Base-by-base conservation (phyloP, 2,329 filamentous ascomycete species). In the Pseudogymnoascus sp. region DNA sequence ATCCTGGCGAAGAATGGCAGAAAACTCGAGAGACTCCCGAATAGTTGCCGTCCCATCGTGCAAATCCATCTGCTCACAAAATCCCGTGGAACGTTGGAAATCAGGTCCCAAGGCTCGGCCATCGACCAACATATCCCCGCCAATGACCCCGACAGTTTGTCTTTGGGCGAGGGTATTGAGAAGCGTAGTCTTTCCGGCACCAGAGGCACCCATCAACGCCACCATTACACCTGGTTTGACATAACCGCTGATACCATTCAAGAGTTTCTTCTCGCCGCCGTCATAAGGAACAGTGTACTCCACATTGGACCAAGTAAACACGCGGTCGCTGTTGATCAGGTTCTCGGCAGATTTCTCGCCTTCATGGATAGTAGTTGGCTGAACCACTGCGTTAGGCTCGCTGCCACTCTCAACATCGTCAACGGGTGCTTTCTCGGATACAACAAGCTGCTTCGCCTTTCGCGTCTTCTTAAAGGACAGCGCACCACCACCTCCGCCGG, bases 41-140 rank as follows among this genome's bases (percentile, higher is more conserved):
- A 96, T 91, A 1, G 92, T 96, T 0, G 86, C 78, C 67, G 90
- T 94, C 57, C 87, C 80, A 57, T 96, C 80, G 71, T 96, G 91
- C 11, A 96, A 80, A 81, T 97, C 92, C 71, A 96, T 89, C 72
- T 96, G 92, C 71, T 96, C 90, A 36, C 92, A 91, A 67, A 96
- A 96, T 43, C 91, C 91, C 0, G 69, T 66, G 18, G 68, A 70
- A 18, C 91, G 87, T 73, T 96, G 91, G 80, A 96, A 96, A 0
- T 88, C 91, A 41, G 82, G 79, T 65, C 94, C 89, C 30, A 90
- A 84, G 25, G 84, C 86, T 22, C 79, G 80, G 25, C 83, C 83
- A 62, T 85, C 81, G 7, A 86, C 81, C 8, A 82, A 74, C 85
- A 96, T 93, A 66, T 93, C 88, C 58, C 92, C 92, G 4, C 83